These are phyloP conservation scores for Citrullus mucosospermus DNA, from an alignment of 306 rosid genomes.

Conservation along the genomic window DNA sequence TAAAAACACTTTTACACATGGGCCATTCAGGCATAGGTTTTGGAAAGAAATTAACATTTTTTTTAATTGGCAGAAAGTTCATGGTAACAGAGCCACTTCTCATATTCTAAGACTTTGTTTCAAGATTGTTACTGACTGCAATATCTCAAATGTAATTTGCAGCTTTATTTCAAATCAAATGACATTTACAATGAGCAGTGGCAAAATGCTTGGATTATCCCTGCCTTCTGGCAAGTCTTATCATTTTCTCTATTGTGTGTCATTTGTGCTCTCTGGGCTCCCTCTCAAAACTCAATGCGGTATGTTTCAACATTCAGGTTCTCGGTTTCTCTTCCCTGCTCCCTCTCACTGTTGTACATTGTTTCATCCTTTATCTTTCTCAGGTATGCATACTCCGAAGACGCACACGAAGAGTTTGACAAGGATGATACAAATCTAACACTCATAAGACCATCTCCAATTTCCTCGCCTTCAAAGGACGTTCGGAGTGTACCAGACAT, in stretches of 20 bases:
- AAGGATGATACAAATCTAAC: constrained; percentile 63
- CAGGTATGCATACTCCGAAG: constrained; percentile 74
- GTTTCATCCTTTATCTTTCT: background rate
- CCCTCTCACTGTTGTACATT: background rate
- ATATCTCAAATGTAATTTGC: constrained; percentile 18
- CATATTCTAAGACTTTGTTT: background rate
- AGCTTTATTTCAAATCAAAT: constrained; percentile 76
- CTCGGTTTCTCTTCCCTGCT: background rate
- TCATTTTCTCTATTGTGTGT: constrained; percentile 72
- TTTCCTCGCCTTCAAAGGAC: constrained; percentile 49
- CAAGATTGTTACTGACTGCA: background rate
- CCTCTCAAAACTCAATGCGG: constrained; percentile 87
- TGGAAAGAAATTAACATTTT: background rate
- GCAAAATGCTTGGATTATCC: constrained; percentile 91
- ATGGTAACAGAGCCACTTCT: background rate
- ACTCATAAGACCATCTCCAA: constrained; percentile 68
- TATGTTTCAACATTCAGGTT: constrained; percentile 11
- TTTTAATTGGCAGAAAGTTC: background rate
- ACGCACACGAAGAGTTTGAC: constrained; percentile 69
- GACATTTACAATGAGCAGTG: constrained; percentile 80
- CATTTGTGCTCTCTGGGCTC: constrained; percentile 87
- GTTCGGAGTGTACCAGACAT: constrained; percentile 32
- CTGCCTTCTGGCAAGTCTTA: constrained; percentile 93
- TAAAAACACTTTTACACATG: background rate
- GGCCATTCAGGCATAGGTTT: background rate